Evolutionary conservation across 345 rosid species (phyloP).

Genomic region (Rhodamnia argentea): DNA sequence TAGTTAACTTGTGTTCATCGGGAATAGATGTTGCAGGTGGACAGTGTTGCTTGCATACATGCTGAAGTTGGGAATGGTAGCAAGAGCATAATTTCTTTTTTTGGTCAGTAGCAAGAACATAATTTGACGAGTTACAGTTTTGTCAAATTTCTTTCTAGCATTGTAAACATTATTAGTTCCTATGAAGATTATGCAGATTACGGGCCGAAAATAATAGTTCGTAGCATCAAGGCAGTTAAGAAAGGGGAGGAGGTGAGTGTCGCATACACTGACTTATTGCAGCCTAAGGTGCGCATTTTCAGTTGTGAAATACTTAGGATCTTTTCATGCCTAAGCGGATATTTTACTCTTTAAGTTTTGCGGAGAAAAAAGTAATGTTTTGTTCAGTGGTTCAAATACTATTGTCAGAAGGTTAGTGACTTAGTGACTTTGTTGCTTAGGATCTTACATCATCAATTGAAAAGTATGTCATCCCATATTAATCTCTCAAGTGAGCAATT

Average conservation of each 20-base stretch:
- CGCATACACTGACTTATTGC: slow-evolving; percentile 69
- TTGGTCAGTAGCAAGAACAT: slow-evolving; percentile 1
- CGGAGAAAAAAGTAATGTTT: not conserved
- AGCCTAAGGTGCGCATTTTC: slow-evolving; percentile 38
- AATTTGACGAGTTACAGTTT: not conserved
- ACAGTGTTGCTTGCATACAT: slow-evolving; percentile 2
- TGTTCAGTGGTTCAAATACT: not conserved
- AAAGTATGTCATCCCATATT: not conserved
- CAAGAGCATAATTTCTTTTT: not conserved
- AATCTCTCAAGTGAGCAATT: not conserved
- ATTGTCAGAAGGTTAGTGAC: not conserved
- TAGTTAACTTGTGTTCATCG: not conserved
- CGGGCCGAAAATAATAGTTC: slow-evolving; percentile 45
- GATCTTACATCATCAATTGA: not conserved
- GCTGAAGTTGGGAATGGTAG: slow-evolving; percentile 21
- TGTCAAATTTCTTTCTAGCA: not conserved
- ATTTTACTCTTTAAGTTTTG: not conserved
- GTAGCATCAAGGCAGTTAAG: slow-evolving; percentile 55
- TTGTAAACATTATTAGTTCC: not conserved
- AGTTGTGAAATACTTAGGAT: not conserved
- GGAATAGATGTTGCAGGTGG: slow-evolving; percentile 21
- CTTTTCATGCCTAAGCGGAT: not conserved
- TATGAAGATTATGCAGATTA: slow-evolving; percentile 13
- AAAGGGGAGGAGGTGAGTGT: slow-evolving; percentile 54
- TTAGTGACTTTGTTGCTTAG: not conserved